Percentiles rank a stretch among this genome's conserved stretches.
phyloP scores from a whole-genome alignment of 768 basidiomycete genomes.

The Hortiboletus campestris region DNA sequence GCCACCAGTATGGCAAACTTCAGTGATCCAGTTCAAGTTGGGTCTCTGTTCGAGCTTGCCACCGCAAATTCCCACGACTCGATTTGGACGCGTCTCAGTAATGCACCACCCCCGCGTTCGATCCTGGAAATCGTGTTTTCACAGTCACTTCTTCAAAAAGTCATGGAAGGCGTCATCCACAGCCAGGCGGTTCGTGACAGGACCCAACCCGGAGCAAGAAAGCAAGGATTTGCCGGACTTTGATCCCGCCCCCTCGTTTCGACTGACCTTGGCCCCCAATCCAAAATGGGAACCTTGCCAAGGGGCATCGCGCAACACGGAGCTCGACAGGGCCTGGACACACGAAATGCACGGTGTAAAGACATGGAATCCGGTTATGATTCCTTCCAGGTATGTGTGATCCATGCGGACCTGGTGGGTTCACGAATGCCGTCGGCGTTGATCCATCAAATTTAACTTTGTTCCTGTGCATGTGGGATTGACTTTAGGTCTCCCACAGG shows the following conservation, averaged over 20 bases:
- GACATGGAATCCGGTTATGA: constrained; percentile 40
- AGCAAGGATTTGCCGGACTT: constrained; percentile 13
- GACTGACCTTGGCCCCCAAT: constrained; percentile 37
- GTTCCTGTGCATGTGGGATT: constrained; percentile 17
- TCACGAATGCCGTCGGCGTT: background rate
- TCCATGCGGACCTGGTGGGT: background rate
- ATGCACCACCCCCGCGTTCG: background rate
- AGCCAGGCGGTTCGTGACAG: constrained; percentile 2
- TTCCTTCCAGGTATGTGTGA: constrained; percentile 28
- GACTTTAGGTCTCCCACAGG: constrained; percentile 25
- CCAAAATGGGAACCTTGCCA: constrained; percentile 45
- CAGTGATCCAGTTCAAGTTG: too few species aligned
- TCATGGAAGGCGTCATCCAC: background rate
- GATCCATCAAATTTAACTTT: constrained; percentile 17
- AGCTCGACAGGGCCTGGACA: constrained; percentile 28
- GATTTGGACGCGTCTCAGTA: background rate
- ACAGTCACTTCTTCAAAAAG: background rate
- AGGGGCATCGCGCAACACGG: constrained; percentile 26
- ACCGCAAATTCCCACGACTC: background rate
- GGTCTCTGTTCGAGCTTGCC: background rate
- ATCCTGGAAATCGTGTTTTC: constrained; percentile 1
- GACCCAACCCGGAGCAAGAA: background rate
- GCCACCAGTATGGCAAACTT: too few species aligned
- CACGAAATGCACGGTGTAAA: constrained; percentile 37
- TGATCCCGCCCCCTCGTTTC: constrained; percentile 32